These are phyloP conservation scores for Acorus gramineus DNA, from an alignment of 106 monocot genomes.

Conservation along the genomic window DNA sequence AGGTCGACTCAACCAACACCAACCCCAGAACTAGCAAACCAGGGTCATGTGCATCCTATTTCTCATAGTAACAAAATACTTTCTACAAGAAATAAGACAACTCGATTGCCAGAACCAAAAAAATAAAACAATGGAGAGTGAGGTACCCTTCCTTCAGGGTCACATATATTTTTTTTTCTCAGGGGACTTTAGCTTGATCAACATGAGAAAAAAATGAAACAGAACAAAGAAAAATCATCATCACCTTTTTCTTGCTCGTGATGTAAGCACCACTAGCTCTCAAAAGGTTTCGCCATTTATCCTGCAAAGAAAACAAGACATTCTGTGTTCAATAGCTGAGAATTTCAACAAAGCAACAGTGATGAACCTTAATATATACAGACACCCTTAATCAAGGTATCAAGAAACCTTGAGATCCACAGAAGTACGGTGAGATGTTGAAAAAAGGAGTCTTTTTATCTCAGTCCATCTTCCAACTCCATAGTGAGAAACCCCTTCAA, in stretches of 20 bases:
- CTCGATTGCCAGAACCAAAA: too few species aligned
- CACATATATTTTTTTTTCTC: too few species aligned
- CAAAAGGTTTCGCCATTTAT: slow-evolving; percentile 76
- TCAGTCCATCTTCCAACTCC: slow-evolving; percentile 79
- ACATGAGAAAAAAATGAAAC: too few species aligned
- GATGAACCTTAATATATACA: neutral
- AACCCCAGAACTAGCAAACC: too few species aligned
- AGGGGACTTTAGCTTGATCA: too few species aligned
- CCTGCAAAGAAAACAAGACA: slow-evolving; percentile 20
- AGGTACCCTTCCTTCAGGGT: too few species aligned
- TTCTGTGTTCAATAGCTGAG: too few species aligned
- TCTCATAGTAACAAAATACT: too few species aligned
- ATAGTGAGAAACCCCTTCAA: slow-evolving; percentile 54
- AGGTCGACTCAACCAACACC: neutral
- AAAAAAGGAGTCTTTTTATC: slow-evolving; percentile 46
- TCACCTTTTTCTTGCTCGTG: slow-evolving; percentile 17
- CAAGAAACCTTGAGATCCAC: slow-evolving; percentile 63
- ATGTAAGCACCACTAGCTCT: slow-evolving; percentile 37
- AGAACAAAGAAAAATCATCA: too few species aligned
- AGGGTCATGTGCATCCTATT: too few species aligned
- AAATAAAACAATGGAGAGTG: too few species aligned
- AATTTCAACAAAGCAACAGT: neutral
- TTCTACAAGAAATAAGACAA: too few species aligned
- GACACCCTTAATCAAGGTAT: neutral
- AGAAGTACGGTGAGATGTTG: slow-evolving; percentile 44